Percentiles rank a stretch among this genome's conserved stretches.
These are phyloP conservation scores for Hyphopichia burtonii DNA, from an alignment of 1,139 yeast species.

Conservation along the genomic window DNA sequence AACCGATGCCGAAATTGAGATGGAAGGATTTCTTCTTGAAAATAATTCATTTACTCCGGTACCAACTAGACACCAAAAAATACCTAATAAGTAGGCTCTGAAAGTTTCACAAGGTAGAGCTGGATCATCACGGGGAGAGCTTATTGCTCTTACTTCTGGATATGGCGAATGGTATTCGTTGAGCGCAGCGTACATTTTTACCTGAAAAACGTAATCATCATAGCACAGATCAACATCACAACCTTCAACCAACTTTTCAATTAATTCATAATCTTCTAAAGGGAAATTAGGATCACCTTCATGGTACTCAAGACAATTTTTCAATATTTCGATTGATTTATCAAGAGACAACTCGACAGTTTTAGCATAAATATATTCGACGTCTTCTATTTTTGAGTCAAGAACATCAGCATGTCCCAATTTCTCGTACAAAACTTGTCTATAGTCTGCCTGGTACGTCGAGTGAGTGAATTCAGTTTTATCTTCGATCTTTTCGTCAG, in stretches of 20 bases:
- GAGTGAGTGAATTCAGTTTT: background rate
- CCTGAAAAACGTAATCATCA: constrained; percentile 20
- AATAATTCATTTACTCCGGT: constrained; percentile 11
- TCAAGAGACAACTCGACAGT: constrained; percentile 13
- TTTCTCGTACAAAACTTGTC: constrained; percentile 6
- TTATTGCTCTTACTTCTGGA: constrained; percentile 61
- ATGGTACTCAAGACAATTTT: constrained; percentile 16
- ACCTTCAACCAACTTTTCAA: constrained; percentile 6
- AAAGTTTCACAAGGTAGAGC: constrained; percentile 50
- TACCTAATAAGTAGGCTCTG: constrained; percentile 51
- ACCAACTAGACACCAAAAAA: constrained; percentile 46
- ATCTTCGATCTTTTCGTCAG: background rate
- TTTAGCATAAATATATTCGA: constrained; percentile 11
- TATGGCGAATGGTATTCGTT: constrained; percentile 56
- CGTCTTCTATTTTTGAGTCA: constrained; percentile 5
- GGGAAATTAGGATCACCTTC: constrained; percentile 25
- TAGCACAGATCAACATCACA: background rate
- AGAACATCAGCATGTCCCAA: constrained; percentile 8
- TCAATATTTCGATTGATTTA: constrained; percentile 19
- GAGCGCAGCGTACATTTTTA: constrained; percentile 37
- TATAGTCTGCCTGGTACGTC: constrained; percentile 1
- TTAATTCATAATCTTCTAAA: constrained; percentile 10
- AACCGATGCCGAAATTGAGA: constrained; percentile 13
- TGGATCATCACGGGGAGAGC: constrained; percentile 53
- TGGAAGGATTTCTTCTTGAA: constrained; percentile 10